Percentiles rank a stretch among this genome's conserved stretches.
Conservation (phyloP, 441 rosid genomes). For the Populus hybrid region DNA sequence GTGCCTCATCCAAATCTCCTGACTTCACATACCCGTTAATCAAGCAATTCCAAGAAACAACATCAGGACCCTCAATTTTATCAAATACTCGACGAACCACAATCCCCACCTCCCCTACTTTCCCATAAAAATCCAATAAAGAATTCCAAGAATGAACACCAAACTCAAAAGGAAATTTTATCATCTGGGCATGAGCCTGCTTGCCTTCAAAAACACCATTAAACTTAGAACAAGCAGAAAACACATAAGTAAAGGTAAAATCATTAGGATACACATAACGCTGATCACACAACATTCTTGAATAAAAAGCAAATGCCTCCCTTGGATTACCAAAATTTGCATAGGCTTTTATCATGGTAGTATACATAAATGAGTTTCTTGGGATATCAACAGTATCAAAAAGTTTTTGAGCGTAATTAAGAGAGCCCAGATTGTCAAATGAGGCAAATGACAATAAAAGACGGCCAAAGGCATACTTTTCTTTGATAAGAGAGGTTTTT, state of each 20-base stretch:
- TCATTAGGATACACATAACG: conserved; percentile 18
- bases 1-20: conserved; percentile 21
- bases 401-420: conserved; percentile 20
- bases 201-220: conserved; percentile 26
- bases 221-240: conserved; percentile 28
- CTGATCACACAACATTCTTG: conserved; percentile 14
- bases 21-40: conserved; percentile 22
- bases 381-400: conserved; percentile 12
- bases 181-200: conserved; percentile 27
- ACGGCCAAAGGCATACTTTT: conserved; percentile 27
- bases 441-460: conserved; percentile 24
- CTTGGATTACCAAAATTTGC: conserved; percentile 10
- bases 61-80: conserved; percentile 23
- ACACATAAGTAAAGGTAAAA: conserved; percentile 19
- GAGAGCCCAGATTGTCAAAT: neutral
- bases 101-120: conserved; percentile 21
- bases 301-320: neutral
- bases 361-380: conserved; percentile 21
- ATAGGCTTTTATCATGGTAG: conserved; percentile 20
- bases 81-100: neutral
- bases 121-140: conserved; percentile 9
- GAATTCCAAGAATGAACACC: conserved; percentile 27
- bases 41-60: conserved; percentile 33
- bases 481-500: conserved; percentile 23
- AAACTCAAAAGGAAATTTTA: conserved; percentile 19